Conservation (phyloP, 2,329 filamentous ascomycete species). For the Fusarium sp. region DNA sequence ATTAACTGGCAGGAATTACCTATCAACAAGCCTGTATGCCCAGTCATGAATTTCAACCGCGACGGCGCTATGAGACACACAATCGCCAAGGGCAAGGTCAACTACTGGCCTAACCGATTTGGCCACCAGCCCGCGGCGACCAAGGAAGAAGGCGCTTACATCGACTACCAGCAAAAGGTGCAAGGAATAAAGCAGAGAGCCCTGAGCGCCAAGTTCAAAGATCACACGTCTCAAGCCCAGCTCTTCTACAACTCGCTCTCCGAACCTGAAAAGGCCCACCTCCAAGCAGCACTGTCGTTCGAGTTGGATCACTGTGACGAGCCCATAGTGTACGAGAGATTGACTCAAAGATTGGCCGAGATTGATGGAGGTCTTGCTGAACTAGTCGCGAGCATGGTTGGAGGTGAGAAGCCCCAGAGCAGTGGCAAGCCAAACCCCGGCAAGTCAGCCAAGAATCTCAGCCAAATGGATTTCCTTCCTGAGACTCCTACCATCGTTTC, state of each 20-base stretch:
- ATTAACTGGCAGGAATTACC: constrained; percentile 84
- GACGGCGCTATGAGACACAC: constrained; percentile 82
- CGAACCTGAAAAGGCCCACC: constrained; percentile 77
- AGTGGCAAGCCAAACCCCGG: constrained; percentile 74
- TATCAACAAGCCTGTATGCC: constrained; percentile 82
- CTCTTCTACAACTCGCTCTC: constrained; percentile 87
- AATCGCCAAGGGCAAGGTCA: constrained; percentile 78
- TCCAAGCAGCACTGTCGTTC: constrained; percentile 81
- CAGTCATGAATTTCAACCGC: constrained; percentile 83
- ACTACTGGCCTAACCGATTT: constrained; percentile 74
- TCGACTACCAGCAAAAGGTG: constrained; percentile 75
- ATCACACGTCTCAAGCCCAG: constrained; percentile 84
- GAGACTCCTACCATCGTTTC: constrained; percentile 77
- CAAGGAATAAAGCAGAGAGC: constrained; percentile 80
- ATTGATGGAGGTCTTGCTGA: constrained; percentile 81
- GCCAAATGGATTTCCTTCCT: constrained; percentile 78
- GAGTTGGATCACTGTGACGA: constrained; percentile 89
- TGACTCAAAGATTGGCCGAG: constrained; percentile 78
- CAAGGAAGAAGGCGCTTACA: constrained; percentile 75
- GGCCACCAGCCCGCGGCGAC: constrained; percentile 77
- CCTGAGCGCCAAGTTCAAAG: constrained; percentile 81
- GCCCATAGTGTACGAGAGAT: constrained; percentile 79
- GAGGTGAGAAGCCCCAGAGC: constrained; percentile 72
- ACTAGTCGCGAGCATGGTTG: constrained; percentile 79
- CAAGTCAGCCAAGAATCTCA: constrained; percentile 76